Percentiles rank a stretch among this genome's conserved stretches.
Evolutionary conservation across 257 asterid species (phyloP).

Genomic region (Lavandula angustifolia): DNA sequence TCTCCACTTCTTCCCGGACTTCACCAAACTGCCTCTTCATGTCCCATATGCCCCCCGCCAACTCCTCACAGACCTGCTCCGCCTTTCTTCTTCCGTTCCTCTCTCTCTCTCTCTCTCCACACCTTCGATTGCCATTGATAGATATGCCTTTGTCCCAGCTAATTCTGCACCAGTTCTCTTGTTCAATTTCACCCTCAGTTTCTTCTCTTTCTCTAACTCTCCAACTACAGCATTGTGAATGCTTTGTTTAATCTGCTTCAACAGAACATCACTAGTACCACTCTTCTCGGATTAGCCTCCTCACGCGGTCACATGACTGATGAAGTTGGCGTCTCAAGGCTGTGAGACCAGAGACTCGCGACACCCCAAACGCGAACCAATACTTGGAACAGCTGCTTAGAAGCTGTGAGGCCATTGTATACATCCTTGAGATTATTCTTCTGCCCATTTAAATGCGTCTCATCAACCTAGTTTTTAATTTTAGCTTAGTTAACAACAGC

Average conservation of each 20-base stretch:
- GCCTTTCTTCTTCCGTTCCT: conserved; percentile 67
- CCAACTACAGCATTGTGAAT: conserved; percentile 54
- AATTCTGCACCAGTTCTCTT: conserved; percentile 76
- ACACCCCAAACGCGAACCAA: conserved; percentile 52
- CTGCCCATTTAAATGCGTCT: conserved; percentile 36
- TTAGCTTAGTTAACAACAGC: not conserved
- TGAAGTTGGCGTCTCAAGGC: conserved; percentile 77
- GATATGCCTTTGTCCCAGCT: conserved; percentile 59
- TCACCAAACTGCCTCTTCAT: conserved; percentile 62
- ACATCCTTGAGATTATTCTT: conserved; percentile 65
- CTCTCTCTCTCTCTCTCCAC: too few species aligned
- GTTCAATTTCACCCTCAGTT: conserved; percentile 74
- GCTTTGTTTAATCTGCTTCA: conserved; percentile 57
- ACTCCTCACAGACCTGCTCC: conserved; percentile 88
- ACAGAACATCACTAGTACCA: conserved; percentile 45
- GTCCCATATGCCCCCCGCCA: conserved; percentile 81
- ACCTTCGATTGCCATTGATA: conserved; percentile 59
- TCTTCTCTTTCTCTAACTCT: conserved; percentile 78
- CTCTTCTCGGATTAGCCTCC: conserved; percentile 48
- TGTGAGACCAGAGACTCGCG: conserved; percentile 60
- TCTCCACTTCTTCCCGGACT: conserved; percentile 75
- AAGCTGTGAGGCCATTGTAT: conserved; percentile 57
- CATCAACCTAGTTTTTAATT: conserved; percentile 54
- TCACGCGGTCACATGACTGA: conserved; percentile 49
- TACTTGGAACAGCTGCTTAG: conserved; percentile 66